Conservation (phyloP, 768 basidiomycete genomes). For the Suillus clintonianus region DNA sequence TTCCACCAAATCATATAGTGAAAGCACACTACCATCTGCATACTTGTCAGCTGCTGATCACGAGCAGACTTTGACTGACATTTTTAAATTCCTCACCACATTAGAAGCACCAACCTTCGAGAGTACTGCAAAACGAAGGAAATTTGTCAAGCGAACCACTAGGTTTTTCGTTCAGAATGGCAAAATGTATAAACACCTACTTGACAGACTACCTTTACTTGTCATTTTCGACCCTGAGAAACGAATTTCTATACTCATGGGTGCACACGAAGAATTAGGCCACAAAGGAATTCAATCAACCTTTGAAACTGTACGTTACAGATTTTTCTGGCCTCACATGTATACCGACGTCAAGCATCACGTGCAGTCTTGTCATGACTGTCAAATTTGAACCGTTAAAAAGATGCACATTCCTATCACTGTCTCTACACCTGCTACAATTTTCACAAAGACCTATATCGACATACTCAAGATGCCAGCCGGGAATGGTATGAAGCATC, state of each 20-base stretch:
- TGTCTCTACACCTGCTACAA: conserved; percentile 16
- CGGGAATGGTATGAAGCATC: conserved; percentile 27
- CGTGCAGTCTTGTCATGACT: conserved; percentile 33
- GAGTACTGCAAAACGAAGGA: background rate
- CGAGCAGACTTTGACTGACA: conserved; percentile 14
- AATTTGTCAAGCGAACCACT: conserved; percentile 6
- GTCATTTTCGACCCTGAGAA: conserved; percentile 17
- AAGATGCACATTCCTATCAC: conserved; percentile 23
- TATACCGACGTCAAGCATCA: conserved; percentile 29
- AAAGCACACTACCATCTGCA: background rate
- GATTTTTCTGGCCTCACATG: conserved; percentile 19
- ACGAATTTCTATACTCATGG: conserved; percentile 17
- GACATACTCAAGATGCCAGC: conserved; percentile 32
- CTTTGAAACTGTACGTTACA: background rate
- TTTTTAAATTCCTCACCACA: conserved; percentile 15
- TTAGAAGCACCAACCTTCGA: conserved; percentile 2
- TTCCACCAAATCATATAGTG: background rate
- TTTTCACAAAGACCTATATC: conserved; percentile 27
- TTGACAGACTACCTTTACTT: conserved; percentile 17
- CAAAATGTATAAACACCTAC: conserved; percentile 19
- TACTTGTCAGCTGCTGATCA: background rate
- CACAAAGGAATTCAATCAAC: conserved; percentile 32
- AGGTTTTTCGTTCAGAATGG: conserved; percentile 21
- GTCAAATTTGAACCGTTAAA: conserved; percentile 25
- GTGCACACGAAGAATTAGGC: conserved; percentile 30